Conservation (phyloP, 2,329 filamentous ascomycete species). For the Pezicula carpinea region DNA sequence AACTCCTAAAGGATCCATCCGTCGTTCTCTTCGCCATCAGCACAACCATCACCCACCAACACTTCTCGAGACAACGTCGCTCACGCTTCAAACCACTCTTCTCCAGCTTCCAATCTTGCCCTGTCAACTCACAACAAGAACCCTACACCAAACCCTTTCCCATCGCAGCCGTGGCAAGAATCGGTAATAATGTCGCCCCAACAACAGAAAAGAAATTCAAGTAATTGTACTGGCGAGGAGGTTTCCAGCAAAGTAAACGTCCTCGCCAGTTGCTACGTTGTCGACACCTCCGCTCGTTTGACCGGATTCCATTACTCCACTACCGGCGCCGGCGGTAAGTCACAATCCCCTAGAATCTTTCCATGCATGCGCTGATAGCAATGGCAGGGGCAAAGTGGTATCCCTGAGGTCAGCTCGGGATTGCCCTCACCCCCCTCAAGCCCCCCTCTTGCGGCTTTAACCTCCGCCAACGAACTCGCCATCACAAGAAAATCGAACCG, state of each 20-base stretch:
- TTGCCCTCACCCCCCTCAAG: conserved; percentile 79
- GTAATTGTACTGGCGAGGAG: conserved; percentile 64
- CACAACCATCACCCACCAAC: background rate
- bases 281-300: conserved; percentile 67
- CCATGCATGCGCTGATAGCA: conserved; percentile 15
- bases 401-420: conserved; percentile 91
- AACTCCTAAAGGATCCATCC: background rate
- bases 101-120: background rate
- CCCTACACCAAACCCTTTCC: conserved; percentile 2
- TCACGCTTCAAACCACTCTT: background rate
- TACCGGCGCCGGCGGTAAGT: conserved; percentile 75
- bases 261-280: conserved; percentile 87
- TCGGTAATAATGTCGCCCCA: conserved; percentile 27
- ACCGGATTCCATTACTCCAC: conserved; percentile 93
- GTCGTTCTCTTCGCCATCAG: background rate
- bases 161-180: conserved; percentile 28
- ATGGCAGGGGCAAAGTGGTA: conserved; percentile 76
- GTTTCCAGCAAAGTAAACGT: conserved; percentile 60
- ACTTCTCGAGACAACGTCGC: background rate
- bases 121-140: background rate
- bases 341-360: conserved; percentile 1
- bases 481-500: conserved; percentile 51
- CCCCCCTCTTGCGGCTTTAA: conserved; percentile 79
- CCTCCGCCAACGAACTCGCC: conserved; percentile 62
- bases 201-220: conserved; percentile 36